Base-by-base conservation (phyloP, 345 rosid species). In the Excoecaria agallocha region DNA sequence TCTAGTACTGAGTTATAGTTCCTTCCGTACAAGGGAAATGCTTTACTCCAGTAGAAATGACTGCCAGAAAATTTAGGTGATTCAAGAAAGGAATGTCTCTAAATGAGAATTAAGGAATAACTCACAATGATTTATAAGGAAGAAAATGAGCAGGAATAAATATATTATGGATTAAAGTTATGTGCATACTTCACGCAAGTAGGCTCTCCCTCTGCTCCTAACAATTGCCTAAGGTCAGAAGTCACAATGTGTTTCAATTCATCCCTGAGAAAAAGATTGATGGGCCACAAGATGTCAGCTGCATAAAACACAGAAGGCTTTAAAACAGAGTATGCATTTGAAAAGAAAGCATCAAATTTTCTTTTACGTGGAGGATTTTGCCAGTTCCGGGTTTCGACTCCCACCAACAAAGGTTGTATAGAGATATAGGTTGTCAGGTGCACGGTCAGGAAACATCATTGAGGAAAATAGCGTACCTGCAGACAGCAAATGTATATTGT, bases 401-500 rank as follows among this genome's bases (percentile, higher is more conserved):
- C 97, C 98, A 41, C 98, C 98, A 78, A 94, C 82, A 84, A 94
- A 94, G 63, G 97, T 92, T 57, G 98, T 94, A 80, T 94, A 94
- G 46, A 94, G 93, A 87, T 87, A 84, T 20, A 80, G 73, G 69
- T 88, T 86, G 69, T 63, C 76, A 17, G 97, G 93, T 48, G 89
- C 93, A 63, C 97, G 98, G 80, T 92, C 97, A 0, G 98, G 97
- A 83, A 94, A 94, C 97, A 92, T 94, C 88, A 87, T 79, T 48
- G 98, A 94, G 41, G 98, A 92, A 84, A 94, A 94, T 13, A 92
- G 93, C 65, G 98, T 92, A 73, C 98, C 98, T 94, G 85, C 61
- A 72, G 60, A 65, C 50, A 59, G 52, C 38, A 52, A 69, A 37
- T 62, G 8, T 9, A 60, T 62, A 24, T 39, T 56, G 39, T 66